A percentile compares a stretch with the other conserved stretches of the same genome.
Evolutionary conservation across 78 protist species (phyloP).

Genomic region (Isochrysis galbana): DNA sequence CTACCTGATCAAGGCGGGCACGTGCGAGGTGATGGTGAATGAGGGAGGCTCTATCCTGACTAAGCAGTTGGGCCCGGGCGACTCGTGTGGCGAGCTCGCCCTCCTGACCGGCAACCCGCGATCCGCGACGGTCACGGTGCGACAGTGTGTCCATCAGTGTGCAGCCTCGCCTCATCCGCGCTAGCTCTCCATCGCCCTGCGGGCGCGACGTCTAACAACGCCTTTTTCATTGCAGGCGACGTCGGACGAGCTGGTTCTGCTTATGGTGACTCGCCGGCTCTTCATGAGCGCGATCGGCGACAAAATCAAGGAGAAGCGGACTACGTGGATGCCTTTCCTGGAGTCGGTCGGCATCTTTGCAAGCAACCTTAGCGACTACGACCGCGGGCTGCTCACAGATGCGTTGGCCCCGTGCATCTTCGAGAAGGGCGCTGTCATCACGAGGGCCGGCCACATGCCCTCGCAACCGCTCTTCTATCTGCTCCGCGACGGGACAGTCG

Average conservation of each 20-base stretch:
- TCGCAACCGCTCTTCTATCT: background rate
- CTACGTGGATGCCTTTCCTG: background rate
- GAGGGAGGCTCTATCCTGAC: background rate
- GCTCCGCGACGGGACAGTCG: no score
- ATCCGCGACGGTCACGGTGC: background rate
- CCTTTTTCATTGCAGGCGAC: background rate
- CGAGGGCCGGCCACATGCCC: background rate
- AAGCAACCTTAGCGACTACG: background rate
- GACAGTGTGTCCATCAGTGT: background rate
- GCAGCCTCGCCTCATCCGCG: background rate
- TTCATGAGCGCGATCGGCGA: background rate
- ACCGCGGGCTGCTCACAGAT: background rate
- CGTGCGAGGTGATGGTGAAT: background rate
- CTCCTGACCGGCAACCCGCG: background rate
- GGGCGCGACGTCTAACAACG: background rate
- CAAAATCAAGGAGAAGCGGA: background rate
- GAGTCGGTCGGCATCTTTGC: background rate
- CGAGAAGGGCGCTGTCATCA: background rate
- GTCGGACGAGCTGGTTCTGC: background rate
- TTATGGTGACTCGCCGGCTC: background rate
- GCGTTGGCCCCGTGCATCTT: background rate
- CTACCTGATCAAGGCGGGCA: slow-evolving; percentile 43
- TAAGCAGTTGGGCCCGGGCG: background rate
- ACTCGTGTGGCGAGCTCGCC: background rate
- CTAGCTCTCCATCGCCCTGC: background rate